phyloP scores from a whole-genome alignment of 257 asterid species.

The Avicennia marina region DNA sequence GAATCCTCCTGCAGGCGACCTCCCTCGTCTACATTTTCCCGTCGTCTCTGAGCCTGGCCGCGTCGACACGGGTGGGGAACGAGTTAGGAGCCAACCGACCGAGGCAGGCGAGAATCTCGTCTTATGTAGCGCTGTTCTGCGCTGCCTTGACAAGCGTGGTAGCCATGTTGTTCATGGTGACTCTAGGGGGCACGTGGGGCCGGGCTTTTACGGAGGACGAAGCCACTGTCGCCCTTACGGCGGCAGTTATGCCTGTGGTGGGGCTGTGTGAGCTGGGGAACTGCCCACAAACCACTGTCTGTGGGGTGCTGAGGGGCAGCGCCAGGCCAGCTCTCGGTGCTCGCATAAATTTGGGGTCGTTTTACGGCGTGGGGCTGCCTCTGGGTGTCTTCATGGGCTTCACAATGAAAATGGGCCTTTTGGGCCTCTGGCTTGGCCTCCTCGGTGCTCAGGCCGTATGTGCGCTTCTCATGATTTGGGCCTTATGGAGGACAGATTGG shows the following conservation, averaged over 20 bases:
- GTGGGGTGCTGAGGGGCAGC: slow-evolving; percentile 70
- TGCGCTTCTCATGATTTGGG: slow-evolving; percentile 33
- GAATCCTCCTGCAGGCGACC: slow-evolving; percentile 57
- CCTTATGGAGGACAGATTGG: slow-evolving; percentile 52
- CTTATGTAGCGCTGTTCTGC: slow-evolving; percentile 30
- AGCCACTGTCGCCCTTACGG: slow-evolving; percentile 30
- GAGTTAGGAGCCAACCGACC: slow-evolving; percentile 62
- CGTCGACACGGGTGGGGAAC: slow-evolving; percentile 59
- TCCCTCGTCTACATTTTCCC: slow-evolving; percentile 59
- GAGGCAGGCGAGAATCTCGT: slow-evolving; percentile 31
- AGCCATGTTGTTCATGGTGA: slow-evolving; percentile 31
- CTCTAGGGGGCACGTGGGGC: slow-evolving; percentile 33
- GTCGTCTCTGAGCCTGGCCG: slow-evolving; percentile 40
- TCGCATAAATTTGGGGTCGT: slow-evolving; percentile 48
- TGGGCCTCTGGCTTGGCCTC: slow-evolving; percentile 60
- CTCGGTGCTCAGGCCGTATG: slow-evolving; percentile 51
- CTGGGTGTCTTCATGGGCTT: slow-evolving; percentile 48
- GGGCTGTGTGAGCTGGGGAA: no score
- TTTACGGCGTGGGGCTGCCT: slow-evolving; percentile 62
- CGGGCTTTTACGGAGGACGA: slow-evolving; percentile 39
- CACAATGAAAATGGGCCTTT: slow-evolving; percentile 34
- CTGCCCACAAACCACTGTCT: no score
- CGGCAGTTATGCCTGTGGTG: slow-evolving; percentile 50
- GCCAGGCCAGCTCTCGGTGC: slow-evolving; percentile 53
- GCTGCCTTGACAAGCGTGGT: slow-evolving; percentile 34